Base-by-base conservation (phyloP, 2,329 filamentous ascomycete species). In the Tolypocladium pustulatum region DNA sequence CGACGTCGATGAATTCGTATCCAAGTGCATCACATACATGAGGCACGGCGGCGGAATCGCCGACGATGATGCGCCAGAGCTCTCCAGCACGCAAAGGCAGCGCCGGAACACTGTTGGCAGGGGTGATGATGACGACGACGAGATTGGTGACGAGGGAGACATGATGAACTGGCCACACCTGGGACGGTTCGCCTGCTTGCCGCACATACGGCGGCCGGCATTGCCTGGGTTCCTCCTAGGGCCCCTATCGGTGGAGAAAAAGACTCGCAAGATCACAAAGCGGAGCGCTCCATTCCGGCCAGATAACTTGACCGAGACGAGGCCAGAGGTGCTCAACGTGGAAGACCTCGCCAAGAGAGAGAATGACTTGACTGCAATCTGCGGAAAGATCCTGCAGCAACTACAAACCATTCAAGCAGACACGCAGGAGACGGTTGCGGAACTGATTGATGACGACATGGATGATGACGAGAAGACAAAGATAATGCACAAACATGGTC, bases 1-100 rank as follows among this genome's bases (percentile, higher is more conserved):
- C 27, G 92, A 97, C 67, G 80, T 95, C 0, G 92, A 97, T 61
- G 90, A 96, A 66, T 95, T 97, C 67, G 84, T 97, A 17, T 89
- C 89, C 0, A 96, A 95, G 72, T 93, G 89, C 71, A 91, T 95
- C 60, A 83, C 82, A 4, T 97, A 89, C 69, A 97, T 97, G 91
- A 85, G 84, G 27, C 80, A 82, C 40, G 88, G 84, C 4, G 76
- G 81, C 9, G 81, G 80, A 13, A 81, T 82, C 30, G 73, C 74
- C 17, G 76, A 81, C 55, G 77, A 81, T 43, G 69, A 80, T 46
- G 77, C 76, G 1, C 75, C 76, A 9, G 80, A 81, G 55, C 73
- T 82, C 51, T 80, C 76, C 4, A 74, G 75, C 61, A 78, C 79
- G 20, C 78, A 81, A 65, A 72, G 78, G 54, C 72, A 76, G 61